These are phyloP conservation scores for Citrus australasica DNA, from an alignment of 345 rosid genomes.

Conservation along the genomic window DNA sequence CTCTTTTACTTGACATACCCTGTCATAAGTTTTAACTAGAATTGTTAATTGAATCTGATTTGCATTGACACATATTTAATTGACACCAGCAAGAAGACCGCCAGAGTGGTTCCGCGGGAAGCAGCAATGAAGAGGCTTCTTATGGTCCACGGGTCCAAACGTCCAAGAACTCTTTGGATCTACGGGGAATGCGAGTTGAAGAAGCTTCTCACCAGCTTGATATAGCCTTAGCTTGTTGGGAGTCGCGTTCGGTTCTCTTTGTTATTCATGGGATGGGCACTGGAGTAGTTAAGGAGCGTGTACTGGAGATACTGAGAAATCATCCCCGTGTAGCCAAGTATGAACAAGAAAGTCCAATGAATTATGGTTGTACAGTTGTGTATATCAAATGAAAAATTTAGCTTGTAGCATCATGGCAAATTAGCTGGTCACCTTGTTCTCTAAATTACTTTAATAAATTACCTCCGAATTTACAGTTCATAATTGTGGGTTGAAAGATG, in stretches of 20 bases:
- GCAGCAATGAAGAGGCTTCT: conserved; percentile 27
- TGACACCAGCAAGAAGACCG: conserved; percentile 33
- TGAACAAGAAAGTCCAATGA: conserved; percentile 72
- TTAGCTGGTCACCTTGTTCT: background rate
- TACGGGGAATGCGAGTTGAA: conserved; percentile 77
- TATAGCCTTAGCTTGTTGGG: conserved; percentile 55
- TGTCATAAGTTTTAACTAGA: background rate
- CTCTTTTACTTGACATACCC: background rate
- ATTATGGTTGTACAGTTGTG: conserved; percentile 89
- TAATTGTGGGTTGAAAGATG: background rate
- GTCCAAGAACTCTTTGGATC: conserved; percentile 76
- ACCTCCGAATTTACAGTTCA: too few species aligned
- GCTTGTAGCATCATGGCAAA: background rate
- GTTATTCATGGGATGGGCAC: conserved; percentile 83
- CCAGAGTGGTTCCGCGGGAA: conserved; percentile 16
- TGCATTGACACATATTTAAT: conserved; percentile 15
- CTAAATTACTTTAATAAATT: too few species aligned
- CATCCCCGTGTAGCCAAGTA: conserved; percentile 58
- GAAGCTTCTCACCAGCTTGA: conserved; percentile 69
- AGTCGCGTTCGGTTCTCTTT: conserved; percentile 50
- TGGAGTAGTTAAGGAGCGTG: conserved; percentile 69
- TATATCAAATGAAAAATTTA: conserved; percentile 53
- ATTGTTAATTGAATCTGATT: background rate
- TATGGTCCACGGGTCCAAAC: conserved; percentile 53
- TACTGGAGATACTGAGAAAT: conserved; percentile 48